Evolutionary conservation across 2,329 filamentous ascomycete species (phyloP).

Genomic region (Geosmithia putterillii): DNA sequence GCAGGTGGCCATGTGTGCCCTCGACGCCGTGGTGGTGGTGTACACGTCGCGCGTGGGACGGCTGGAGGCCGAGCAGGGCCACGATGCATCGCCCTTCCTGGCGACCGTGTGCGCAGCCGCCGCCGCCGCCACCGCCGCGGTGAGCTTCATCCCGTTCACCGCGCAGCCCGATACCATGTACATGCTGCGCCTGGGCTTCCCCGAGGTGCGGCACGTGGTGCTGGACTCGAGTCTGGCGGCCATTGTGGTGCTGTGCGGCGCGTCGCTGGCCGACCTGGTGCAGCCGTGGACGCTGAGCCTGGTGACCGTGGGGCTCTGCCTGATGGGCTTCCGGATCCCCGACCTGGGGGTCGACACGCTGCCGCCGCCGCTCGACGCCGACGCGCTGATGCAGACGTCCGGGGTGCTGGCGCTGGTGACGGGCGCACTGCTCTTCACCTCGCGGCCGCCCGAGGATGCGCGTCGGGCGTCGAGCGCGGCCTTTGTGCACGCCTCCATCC

Average conservation of each 20-base stretch:
- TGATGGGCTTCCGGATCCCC: constrained; percentile 6
- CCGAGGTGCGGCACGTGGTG: constrained; percentile 15
- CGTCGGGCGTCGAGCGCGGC: constrained; percentile 1
- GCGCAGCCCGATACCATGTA: constrained; percentile 10
- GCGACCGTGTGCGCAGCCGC: constrained; percentile 3
- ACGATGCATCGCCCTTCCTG: constrained; percentile 7
- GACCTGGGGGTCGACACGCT: constrained; percentile 1
- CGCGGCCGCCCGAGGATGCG: not conserved
- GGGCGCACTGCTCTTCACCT: not conserved
- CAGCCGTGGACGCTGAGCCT: constrained; percentile 14
- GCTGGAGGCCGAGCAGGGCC: constrained; percentile 6
- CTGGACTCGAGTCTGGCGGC: constrained; percentile 14
- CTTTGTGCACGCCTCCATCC: constrained; percentile 6
- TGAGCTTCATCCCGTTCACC: constrained; percentile 8
- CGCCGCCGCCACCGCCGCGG: constrained; percentile 7
- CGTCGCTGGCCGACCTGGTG: constrained; percentile 13
- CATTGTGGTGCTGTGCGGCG: constrained; percentile 10
- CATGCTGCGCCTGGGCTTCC: constrained; percentile 7
- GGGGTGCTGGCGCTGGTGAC: not conserved
- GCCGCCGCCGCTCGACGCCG: constrained; percentile 2
- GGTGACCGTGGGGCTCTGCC: constrained; percentile 8
- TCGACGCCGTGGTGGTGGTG: constrained; percentile 18
- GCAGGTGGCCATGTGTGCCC: constrained; percentile 11
- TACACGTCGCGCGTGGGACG: constrained; percentile 12
- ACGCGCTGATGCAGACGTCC: not conserved